Percentiles rank a stretch among this genome's conserved stretches.
Conservation (phyloP, 2,329 filamentous ascomycete species). For the Talaromyces marneffei region DNA sequence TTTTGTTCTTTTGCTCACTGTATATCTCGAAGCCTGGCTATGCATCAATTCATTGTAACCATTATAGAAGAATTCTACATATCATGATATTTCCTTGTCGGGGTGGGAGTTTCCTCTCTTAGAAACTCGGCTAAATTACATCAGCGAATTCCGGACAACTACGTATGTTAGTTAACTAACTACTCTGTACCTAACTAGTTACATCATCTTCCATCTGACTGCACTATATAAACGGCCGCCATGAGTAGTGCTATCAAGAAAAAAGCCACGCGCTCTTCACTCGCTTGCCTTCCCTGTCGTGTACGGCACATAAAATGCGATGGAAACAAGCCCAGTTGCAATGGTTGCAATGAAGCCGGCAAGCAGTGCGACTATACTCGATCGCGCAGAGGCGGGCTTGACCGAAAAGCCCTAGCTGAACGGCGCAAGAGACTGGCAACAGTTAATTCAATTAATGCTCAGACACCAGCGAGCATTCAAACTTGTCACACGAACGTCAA, state of each 20-base stretch:
- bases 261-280: conserved; percentile 14
- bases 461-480: not conserved
- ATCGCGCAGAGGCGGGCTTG: conserved; percentile 39
- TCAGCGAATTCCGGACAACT: not conserved
- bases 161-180: too few relatives aligned
- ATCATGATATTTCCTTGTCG: not conserved
- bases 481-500: not conserved
- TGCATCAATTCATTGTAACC: not conserved
- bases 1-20: not conserved
- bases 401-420: conserved; percentile 21
- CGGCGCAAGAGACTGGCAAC: conserved; percentile 18
- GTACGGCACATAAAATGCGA: conserved; percentile 45
- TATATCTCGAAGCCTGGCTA: not conserved
- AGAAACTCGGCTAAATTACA: not conserved
- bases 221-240: not conserved
- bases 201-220: not conserved
- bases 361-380: conserved; percentile 46
- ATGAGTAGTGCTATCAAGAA: not conserved
- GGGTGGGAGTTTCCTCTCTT: too few relatives aligned
- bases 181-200: too few relatives aligned
- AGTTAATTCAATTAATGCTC: not conserved
- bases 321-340: conserved; percentile 39
- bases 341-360: conserved; percentile 36
- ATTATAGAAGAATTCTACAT: too few relatives aligned
- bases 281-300: conserved; percentile 31